Percentiles rank a stretch among this genome's conserved stretches.
phyloP scores from a whole-genome alignment of 345 rosid species.

The Boechera retrofracta region DNA sequence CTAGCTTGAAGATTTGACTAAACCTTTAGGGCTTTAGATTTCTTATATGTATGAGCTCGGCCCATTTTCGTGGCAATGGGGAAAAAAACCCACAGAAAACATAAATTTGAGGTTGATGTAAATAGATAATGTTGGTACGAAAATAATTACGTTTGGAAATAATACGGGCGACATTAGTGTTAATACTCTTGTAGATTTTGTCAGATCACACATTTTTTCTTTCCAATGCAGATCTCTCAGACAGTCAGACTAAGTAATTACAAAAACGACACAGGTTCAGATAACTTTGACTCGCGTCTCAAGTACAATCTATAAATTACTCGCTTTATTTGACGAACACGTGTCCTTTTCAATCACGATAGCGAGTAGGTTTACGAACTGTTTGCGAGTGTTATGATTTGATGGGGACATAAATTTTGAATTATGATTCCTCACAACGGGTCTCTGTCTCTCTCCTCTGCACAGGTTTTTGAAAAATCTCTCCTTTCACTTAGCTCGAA shows the following conservation, averaged over 20 bases:
- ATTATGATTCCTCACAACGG: conserved; percentile 38
- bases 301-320: background rate
- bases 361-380: background rate
- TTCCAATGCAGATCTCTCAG: background rate
- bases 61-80: background rate
- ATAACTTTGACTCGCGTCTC: conserved; percentile 23
- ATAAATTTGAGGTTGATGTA: background rate
- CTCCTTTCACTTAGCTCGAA: conserved; percentile 42
- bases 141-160: background rate
- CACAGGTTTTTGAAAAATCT: conserved; percentile 37
- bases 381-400: conserved; percentile 4
- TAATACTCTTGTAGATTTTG: conserved; percentile 14
- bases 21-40: background rate
- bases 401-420: conserved; percentile 5
- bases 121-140: background rate
- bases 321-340: background rate
- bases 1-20: background rate
- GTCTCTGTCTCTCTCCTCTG: conserved; percentile 29
- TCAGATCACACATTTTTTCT: conserved; percentile 2
- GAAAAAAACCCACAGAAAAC: background rate
- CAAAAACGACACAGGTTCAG: conserved; percentile 22
- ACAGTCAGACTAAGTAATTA: conserved; percentile 24
- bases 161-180: conserved; percentile 22
- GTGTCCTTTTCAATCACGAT: background rate
- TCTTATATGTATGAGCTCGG: background rate